Evolutionary conservation across 176 grass and related monocot genomes (phyloP).

Genomic region (Cymbopogon citratus): DNA sequence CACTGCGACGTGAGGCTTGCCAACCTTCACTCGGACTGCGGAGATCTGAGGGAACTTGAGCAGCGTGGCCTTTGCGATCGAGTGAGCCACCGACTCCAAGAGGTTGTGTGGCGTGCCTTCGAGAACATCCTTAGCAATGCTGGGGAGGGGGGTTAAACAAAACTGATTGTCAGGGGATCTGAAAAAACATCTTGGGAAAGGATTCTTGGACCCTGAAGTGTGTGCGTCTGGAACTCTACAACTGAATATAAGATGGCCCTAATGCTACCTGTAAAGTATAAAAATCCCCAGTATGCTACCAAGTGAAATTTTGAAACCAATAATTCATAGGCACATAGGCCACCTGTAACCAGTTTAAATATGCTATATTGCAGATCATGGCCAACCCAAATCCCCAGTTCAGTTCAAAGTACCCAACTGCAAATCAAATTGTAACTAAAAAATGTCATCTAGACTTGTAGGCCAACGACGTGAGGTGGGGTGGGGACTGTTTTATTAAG

Average conservation of each 20-base stretch:
- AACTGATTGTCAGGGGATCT: not conserved
- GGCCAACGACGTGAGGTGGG: not conserved
- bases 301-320: not conserved
- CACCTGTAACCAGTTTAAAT: not conserved
- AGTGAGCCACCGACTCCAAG: slow-evolving; percentile 76
- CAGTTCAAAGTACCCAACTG: not conserved
- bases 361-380: not conserved
- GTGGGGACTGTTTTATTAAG: not conserved
- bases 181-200: not conserved
- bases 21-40: slow-evolving; percentile 69
- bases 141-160: not conserved
- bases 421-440: not conserved
- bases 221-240: not conserved
- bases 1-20: slow-evolving; percentile 73
- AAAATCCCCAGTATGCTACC: not conserved
- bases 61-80: slow-evolving; percentile 57
- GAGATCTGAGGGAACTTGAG: slow-evolving; percentile 67
- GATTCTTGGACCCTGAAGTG: no score
- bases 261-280: not conserved
- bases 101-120: slow-evolving; percentile 68
- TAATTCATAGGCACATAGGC: not conserved
- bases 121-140: slow-evolving; percentile 62
- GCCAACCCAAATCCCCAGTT: not conserved
- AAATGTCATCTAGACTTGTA: not conserved
- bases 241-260: not conserved